phyloP scores from a whole-genome alignment of 257 asterid genomes.

The Fraxinus excelsior region DNA sequence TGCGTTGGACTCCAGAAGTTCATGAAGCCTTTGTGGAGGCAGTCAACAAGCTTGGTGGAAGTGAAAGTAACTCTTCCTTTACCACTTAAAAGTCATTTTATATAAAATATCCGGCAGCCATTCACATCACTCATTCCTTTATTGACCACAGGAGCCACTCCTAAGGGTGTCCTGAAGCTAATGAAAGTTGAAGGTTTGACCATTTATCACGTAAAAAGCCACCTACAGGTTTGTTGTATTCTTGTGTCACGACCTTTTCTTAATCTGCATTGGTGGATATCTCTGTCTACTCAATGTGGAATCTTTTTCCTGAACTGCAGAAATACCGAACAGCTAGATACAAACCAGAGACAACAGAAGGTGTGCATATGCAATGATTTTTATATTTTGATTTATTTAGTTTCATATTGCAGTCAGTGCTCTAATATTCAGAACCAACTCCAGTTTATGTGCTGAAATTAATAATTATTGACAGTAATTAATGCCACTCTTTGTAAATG shows the following conservation, averaged over 20 bases:
- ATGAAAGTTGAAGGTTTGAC: constrained; percentile 58
- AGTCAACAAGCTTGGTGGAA: constrained; percentile 89
- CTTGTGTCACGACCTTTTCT: constrained; percentile 10
- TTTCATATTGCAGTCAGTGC: not conserved
- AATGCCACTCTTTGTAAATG: not conserved
- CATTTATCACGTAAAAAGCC: constrained; percentile 53
- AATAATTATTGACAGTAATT: not conserved
- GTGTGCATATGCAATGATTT: constrained; percentile 37
- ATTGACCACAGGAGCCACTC: constrained; percentile 64
- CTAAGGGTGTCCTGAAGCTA: constrained; percentile 50
- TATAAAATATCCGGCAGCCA: constrained; percentile 16
- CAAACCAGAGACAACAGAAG: constrained; percentile 81
- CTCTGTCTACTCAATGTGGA: constrained; percentile 22
- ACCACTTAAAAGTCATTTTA: constrained; percentile 14
- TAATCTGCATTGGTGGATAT: constrained; percentile 17
- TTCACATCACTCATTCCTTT: constrained; percentile 13
- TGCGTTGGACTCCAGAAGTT: constrained; percentile 95
- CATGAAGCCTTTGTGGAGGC: constrained; percentile 90
- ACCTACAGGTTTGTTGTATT: constrained; percentile 56
- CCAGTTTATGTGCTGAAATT: not conserved
- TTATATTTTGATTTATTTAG: constrained; percentile 15
- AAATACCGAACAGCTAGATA: constrained; percentile 93
- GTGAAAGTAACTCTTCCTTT: constrained; percentile 64
- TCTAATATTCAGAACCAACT: not conserved
- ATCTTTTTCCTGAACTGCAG: constrained; percentile 50